A percentile compares a stretch with the other conserved stretches of the same genome.
Evolutionary conservation across 805 yeast genomes (phyloP).

Genomic region (Metschnikowia aberdeeniae): DNA sequence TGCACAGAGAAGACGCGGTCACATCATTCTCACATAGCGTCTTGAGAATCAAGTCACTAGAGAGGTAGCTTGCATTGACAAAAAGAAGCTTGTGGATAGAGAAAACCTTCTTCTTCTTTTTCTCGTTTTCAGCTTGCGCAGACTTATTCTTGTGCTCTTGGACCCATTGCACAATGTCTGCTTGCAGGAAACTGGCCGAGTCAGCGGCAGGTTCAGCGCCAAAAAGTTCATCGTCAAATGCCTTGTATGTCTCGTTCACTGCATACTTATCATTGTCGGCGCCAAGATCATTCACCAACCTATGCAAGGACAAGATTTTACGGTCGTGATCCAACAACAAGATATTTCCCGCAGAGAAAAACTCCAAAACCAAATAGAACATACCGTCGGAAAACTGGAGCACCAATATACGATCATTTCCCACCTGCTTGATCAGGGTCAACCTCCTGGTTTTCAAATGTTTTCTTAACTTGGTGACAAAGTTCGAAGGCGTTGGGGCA

Average conservation of each 20-base stretch:
- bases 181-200: conserved; percentile 21
- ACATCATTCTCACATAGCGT: conserved; percentile 45
- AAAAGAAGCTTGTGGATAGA: conserved; percentile 71
- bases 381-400: conserved; percentile 81
- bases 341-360: conserved; percentile 93
- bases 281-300: conserved; percentile 73
- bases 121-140: conserved; percentile 3
- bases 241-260: conserved; percentile 66
- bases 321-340: conserved; percentile 65
- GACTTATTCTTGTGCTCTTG: conserved; percentile 27
- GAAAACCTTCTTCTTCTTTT: conserved; percentile 41
- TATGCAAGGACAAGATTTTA: conserved; percentile 68
- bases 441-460: conserved; percentile 79
- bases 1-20: conserved; percentile 39
- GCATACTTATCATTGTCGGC: conserved; percentile 56
- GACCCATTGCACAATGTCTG: conserved; percentile 39
- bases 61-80: conserved; percentile 64
- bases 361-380: conserved; percentile 76
- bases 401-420: conserved; percentile 78
- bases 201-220: conserved; percentile 15
- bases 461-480: conserved; percentile 81
- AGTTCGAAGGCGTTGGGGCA: conserved; percentile 77
- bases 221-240: conserved; percentile 55
- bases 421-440: conserved; percentile 67
- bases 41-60: conserved; percentile 73